These are phyloP conservation scores for Phenoliferia sp. DNA, from an alignment of 1,284 basidiomycete species.

Conservation along the genomic window DNA sequence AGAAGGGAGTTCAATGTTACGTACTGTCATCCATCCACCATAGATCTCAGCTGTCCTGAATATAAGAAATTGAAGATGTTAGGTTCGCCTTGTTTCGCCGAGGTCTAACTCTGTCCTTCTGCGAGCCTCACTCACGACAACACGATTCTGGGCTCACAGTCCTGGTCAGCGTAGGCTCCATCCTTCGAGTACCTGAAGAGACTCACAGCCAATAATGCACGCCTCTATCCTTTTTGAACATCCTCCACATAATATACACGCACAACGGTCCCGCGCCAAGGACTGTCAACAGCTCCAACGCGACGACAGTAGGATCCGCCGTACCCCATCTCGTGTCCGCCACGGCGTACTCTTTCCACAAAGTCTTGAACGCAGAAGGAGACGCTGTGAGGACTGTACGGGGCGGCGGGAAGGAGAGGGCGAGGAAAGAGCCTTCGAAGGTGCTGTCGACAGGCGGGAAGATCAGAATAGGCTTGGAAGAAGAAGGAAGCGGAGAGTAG, in stretches of 20 bases:
- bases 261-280: constrained; percentile 53
- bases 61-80: not conserved
- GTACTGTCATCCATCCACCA: constrained; percentile 58
- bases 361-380: constrained; percentile 51
- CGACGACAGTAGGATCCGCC: constrained; percentile 69
- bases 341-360: constrained; percentile 68
- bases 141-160: not conserved
- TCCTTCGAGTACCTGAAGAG: constrained; percentile 68
- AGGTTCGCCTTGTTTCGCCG: not conserved
- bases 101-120: not conserved
- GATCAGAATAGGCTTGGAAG: not conserved
- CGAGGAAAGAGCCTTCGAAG: constrained; percentile 72
- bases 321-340: constrained; percentile 75
- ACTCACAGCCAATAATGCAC: constrained; percentile 76
- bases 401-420: constrained; percentile 49
- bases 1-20: not conserved
- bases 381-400: not conserved
- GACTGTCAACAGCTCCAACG: constrained; percentile 74
- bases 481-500: not conserved
- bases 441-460: constrained; percentile 36
- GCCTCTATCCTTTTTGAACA: constrained; percentile 59
- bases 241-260: constrained; percentile 61
- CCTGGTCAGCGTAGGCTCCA: no score
- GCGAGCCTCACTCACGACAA: constrained; percentile 5
- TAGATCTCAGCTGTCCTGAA: constrained; percentile 3